A percentile compares a stretch with the other conserved stretches of the same genome.
phyloP scores from a whole-genome alignment of 1,139 yeast species.

The Kurtzmaniella quercitrusa region DNA sequence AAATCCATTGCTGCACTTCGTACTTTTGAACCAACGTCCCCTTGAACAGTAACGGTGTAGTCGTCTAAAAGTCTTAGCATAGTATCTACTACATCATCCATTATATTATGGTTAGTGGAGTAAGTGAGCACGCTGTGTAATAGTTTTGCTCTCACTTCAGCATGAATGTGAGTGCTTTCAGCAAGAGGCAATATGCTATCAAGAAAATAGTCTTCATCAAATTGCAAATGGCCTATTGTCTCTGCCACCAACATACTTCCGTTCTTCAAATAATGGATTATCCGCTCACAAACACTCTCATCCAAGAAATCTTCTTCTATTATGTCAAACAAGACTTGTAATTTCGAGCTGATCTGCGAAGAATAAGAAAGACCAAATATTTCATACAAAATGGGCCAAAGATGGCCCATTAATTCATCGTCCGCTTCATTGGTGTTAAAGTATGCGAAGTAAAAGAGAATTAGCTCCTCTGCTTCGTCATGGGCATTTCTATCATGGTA shows the following conservation, averaged over 20 bases:
- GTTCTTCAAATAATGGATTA: slow-evolving; percentile 23
- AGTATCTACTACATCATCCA: slow-evolving; percentile 1
- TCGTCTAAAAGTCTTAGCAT: slow-evolving; percentile 43
- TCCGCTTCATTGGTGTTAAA: not conserved
- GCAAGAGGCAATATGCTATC: slow-evolving; percentile 7
- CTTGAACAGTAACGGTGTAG: slow-evolving; percentile 64
- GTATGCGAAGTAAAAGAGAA: not conserved
- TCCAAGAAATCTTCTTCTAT: slow-evolving; percentile 13
- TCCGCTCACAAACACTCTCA: slow-evolving; percentile 14
- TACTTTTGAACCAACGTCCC: slow-evolving; percentile 77
- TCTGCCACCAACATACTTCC: slow-evolving; percentile 30
- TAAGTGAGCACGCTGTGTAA: slow-evolving; percentile 14
- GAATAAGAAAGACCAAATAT: slow-evolving; percentile 12
- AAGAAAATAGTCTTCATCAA: not conserved
- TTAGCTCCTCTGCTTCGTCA: slow-evolving; percentile 3
- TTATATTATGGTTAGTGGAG: not conserved
- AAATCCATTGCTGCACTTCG: slow-evolving; percentile 47
- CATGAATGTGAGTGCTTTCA: slow-evolving; percentile 15
- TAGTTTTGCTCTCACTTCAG: slow-evolving; percentile 23
- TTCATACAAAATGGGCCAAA: slow-evolving; percentile 15
- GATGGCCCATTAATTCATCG: slow-evolving; percentile 8
- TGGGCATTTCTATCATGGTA: not conserved
- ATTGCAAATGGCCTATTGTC: slow-evolving; percentile 23
- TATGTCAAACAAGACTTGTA: slow-evolving; percentile 21
- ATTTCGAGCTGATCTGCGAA: slow-evolving; percentile 8